Evolutionary conservation across 768 basidiomycete species (phyloP), one percentile per base, ranked within the genome.

Genomic region (Leccinum disarticulatum): DNA sequence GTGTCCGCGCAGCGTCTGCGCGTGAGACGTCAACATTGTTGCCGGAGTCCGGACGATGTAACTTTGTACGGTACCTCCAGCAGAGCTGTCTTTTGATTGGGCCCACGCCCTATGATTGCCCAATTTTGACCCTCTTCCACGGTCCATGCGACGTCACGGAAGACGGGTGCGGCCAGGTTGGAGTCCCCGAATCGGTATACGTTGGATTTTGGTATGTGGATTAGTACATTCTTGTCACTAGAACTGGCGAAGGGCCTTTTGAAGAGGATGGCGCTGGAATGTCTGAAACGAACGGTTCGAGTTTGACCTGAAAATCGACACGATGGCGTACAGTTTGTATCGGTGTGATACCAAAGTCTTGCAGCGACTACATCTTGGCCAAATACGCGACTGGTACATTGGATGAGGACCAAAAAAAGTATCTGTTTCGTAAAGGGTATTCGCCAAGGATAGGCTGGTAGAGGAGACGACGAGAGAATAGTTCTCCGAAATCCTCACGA

Each of bases 1-100:
- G 58, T 90, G 83, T 3, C 90, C 90, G 9, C 87, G 77, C 14
- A 95, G 78, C 11, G 85, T 83, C 90, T 87, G n/a, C 8, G n/a
- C n/a, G 22, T 9, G 8, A 27, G 46, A 28, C 25, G 57, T 61
- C 22, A 57, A 53, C 17, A 46, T 6, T 19, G 17, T 25, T 3
- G 7, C 7, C 15, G 6, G 38, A 3, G 38, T 46, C 36, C 27
- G 22, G 13, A 30, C 28, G 6, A 28, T 9, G 17, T 22, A 10
- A 38, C 6, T 25, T 19, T 7, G 22, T 4, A 62, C 52, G 14
- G 15, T 68, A 91, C 92, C 79, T 89, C 84, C 59, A 93, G 81
- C 14, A 91, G 57, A 0, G 77, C 75, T 0, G 81, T 74, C 62
- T 89, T 90, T 61, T 86, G 83, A 22, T 85, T 83, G 19, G 84